Conservation (phyloP, 768 basidiomycete genomes). For the Paxillus rubicundulus region DNA sequence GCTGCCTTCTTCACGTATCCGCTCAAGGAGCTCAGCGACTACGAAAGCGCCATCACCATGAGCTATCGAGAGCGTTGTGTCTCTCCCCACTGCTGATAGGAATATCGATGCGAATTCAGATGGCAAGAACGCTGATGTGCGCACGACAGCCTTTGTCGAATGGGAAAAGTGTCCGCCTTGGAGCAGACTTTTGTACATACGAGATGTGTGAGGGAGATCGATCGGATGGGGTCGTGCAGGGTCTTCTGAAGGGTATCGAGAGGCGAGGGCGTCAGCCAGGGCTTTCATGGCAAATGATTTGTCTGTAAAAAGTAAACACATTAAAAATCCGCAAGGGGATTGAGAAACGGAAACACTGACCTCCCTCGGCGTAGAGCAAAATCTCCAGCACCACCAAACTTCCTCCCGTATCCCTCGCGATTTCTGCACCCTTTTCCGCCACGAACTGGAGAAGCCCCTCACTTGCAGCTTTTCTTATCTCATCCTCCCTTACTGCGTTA, state of each 20-base stretch:
- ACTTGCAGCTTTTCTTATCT: slow-evolving; percentile 74
- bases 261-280: slow-evolving; percentile 55
- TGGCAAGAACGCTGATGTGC: slow-evolving; percentile 53
- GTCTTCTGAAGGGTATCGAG: slow-evolving; percentile 56
- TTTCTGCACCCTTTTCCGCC: slow-evolving; percentile 53
- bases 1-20: slow-evolving; percentile 44
- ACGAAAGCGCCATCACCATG: slow-evolving; percentile 69
- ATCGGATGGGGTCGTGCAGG: slow-evolving; percentile 58
- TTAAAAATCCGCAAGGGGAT: neutral
- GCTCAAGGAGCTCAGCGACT: slow-evolving; percentile 68
- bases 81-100: slow-evolving; percentile 50
- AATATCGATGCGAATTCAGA: slow-evolving; percentile 58
- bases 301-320: slow-evolving; percentile 44
- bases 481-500: slow-evolving; percentile 54
- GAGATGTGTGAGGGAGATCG: slow-evolving; percentile 77
- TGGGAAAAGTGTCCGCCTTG: slow-evolving; percentile 90
- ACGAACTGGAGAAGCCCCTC: slow-evolving; percentile 72
- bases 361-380: slow-evolving; percentile 83
- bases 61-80: slow-evolving; percentile 53
- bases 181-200: slow-evolving; percentile 84
- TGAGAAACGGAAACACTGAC: slow-evolving; percentile 40
- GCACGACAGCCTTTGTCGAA: slow-evolving; percentile 51
- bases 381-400: slow-evolving; percentile 77
- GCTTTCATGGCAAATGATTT: slow-evolving; percentile 61
- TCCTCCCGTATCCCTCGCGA: slow-evolving; percentile 75